These are phyloP conservation scores for Verticillium longisporum DNA, from an alignment of 2,329 filamentous ascomycete species.

Conservation along the genomic window DNA sequence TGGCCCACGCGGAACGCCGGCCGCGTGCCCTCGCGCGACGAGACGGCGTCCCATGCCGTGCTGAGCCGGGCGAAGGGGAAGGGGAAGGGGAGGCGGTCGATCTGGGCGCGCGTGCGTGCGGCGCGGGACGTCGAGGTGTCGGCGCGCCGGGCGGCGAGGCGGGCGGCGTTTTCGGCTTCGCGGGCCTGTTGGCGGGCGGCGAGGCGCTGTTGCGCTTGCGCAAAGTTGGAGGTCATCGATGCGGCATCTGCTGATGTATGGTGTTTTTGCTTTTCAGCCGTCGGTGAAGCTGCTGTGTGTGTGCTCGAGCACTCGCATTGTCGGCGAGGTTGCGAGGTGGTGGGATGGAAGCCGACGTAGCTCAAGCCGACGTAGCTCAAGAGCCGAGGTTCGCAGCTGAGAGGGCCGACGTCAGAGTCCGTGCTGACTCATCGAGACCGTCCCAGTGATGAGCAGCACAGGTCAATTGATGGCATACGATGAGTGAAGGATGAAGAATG, in stretches of 20 bases:
- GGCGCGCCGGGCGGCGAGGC: constrained; percentile 36
- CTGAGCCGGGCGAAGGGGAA: constrained; percentile 55
- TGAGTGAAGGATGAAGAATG: too few relatives aligned
- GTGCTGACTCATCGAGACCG: not conserved
- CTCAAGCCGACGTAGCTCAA: not conserved
- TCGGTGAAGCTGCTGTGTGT: not conserved
- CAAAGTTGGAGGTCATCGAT: constrained; percentile 61
- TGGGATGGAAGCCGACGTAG: not conserved
- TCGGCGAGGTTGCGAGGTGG: not conserved
- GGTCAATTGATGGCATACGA: too few relatives aligned
- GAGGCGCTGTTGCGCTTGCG: constrained; percentile 82
- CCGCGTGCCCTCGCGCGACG: constrained; percentile 68
- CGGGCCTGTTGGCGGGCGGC: constrained; percentile 72
- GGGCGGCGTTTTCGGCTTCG: constrained; percentile 57
- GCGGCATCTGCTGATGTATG: constrained; percentile 17
- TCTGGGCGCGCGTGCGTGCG: constrained; percentile 44
- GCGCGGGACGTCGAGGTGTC: constrained; percentile 37
- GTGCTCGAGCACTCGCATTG: not conserved
- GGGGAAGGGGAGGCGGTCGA: constrained; percentile 55
- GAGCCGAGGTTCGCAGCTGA: constrained; percentile 1
- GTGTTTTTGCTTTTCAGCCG: not conserved
- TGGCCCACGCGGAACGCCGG: constrained; percentile 92
- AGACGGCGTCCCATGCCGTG: constrained; percentile 62
- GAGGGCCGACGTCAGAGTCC: not conserved
- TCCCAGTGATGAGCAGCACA: not conserved